phyloP scores from a whole-genome alignment of 2,329 filamentous ascomycete genomes.

The Blumeriella jaapii region DNA sequence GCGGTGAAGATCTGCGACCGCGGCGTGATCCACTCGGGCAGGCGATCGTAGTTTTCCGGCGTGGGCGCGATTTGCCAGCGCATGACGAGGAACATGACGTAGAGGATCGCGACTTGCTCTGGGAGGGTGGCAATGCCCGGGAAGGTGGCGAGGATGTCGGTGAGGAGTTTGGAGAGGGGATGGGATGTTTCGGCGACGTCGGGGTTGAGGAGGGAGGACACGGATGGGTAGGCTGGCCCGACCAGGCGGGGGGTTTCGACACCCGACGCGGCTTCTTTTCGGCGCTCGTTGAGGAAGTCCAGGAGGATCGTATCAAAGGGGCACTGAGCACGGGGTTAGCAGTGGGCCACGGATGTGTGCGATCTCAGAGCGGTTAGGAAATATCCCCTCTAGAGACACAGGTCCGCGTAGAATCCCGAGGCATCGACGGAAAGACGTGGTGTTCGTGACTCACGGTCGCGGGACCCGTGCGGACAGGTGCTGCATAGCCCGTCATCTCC shows the following conservation, averaged over 20 bases:
- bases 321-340: too few relatives aligned
- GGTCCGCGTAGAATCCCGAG: too few relatives aligned
- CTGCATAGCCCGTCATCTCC: conserved; percentile 18
- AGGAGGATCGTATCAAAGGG: conserved; percentile 69
- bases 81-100: conserved; percentile 79
- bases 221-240: conserved; percentile 68
- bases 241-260: conserved; percentile 52
- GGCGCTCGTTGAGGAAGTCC: conserved; percentile 63
- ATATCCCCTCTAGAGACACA: too few relatives aligned
- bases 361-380: too few relatives aligned
- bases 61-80: conserved; percentile 76
- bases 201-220: conserved; percentile 68
- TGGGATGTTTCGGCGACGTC: conserved; percentile 51
- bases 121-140: conserved; percentile 68
- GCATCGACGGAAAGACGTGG: too few relatives aligned
- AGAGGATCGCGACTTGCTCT: conserved; percentile 71
- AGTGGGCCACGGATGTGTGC: too few relatives aligned
- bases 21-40: conserved; percentile 65
- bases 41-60: conserved; percentile 63
- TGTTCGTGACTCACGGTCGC: too few relatives aligned
- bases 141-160: conserved; percentile 75
- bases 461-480: conserved; percentile 43
- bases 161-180: conserved; percentile 73
- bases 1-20: conserved; percentile 51
- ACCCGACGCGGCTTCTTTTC: conserved; percentile 54